phyloP scores from a whole-genome alignment of 2,329 filamentous ascomycete genomes.

The Clarireedia paspali region DNA sequence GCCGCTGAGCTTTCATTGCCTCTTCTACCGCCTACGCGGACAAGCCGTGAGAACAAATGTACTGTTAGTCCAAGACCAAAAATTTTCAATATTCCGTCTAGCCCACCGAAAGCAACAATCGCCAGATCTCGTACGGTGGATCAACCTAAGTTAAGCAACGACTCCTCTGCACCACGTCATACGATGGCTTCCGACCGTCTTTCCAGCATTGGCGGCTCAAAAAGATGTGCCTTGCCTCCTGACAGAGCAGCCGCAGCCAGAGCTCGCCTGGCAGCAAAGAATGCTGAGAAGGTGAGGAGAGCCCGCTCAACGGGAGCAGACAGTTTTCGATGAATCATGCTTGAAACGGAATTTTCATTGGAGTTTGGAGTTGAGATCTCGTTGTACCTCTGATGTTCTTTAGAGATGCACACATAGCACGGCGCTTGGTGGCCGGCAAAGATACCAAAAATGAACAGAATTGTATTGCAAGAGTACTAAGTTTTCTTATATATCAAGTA shows the following conservation, averaged over 20 bases:
- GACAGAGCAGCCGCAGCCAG: slow-evolving; percentile 30
- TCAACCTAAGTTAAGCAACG: slow-evolving; percentile 14
- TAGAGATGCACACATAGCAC: background rate
- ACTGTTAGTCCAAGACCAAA: slow-evolving; percentile 22
- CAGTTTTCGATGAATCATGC: slow-evolving; percentile 1
- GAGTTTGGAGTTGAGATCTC: background rate
- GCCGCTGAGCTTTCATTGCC: slow-evolving; percentile 14
- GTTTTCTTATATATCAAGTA: no score
- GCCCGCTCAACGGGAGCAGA: slow-evolving; percentile 12
- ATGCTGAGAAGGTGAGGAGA: slow-evolving; percentile 23
- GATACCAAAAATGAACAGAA: no score
- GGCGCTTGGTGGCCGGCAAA: background rate
- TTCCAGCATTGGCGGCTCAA: slow-evolving; percentile 17
- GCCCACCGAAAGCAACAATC: slow-evolving; percentile 21
- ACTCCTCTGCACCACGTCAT: slow-evolving; percentile 6
- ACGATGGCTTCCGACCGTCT: slow-evolving; percentile 15
- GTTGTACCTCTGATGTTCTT: background rate
- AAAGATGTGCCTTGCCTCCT: slow-evolving; percentile 23
- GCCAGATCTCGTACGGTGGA: slow-evolving; percentile 14
- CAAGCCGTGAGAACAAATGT: slow-evolving; percentile 15
- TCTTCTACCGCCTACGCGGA: slow-evolving; percentile 9
- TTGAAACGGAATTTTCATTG: background rate
- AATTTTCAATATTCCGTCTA: slow-evolving; percentile 25
- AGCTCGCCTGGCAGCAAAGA: slow-evolving; percentile 28
- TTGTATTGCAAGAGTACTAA: no score